Evolutionary conservation across 176 grass and related monocot genomes (phyloP).

Genomic region (Ensete glaucum): DNA sequence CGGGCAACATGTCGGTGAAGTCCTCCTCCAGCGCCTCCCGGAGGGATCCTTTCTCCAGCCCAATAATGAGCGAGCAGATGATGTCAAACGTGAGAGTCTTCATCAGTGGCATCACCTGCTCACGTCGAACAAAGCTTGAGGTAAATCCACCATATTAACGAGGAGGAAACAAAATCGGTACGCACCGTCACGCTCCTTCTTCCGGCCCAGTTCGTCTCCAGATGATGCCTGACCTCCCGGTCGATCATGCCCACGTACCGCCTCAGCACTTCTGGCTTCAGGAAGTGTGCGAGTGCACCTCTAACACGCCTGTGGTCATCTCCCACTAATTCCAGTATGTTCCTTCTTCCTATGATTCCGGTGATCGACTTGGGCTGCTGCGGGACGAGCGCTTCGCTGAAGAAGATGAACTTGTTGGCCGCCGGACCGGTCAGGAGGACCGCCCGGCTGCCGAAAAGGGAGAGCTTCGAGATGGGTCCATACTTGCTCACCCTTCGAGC

Average conservation of each 20-base stretch:
- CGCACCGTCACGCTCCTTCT: not conserved
- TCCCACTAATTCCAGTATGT: constrained; percentile 28
- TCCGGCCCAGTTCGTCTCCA: constrained; percentile 29
- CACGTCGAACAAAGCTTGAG: not conserved
- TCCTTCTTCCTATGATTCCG: constrained; percentile 24
- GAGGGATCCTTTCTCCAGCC: constrained; percentile 21
- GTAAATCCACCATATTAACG: not conserved
- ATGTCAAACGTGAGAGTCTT: constrained; percentile 45
- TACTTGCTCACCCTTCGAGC: constrained; percentile 19
- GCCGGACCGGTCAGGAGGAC: constrained; percentile 24
- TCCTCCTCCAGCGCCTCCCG: constrained; percentile 22
- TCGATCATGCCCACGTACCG: constrained; percentile 39
- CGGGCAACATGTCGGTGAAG: constrained; percentile 29
- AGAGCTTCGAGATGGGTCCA: constrained; percentile 50
- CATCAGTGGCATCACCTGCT: constrained; percentile 37
- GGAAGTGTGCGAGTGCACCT: constrained; percentile 35
- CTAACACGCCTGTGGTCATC: constrained; percentile 36
- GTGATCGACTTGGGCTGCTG: constrained; percentile 29
- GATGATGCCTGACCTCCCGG: constrained; percentile 34
- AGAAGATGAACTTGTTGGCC: constrained; percentile 42
- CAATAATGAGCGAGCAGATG: constrained; percentile 35
- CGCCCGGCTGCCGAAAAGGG: constrained; percentile 35
- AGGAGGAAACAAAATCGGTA: too few species aligned
- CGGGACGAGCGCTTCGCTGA: constrained; percentile 15
- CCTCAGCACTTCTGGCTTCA: constrained; percentile 39